Conservation (phyloP, 352 stramenopile genomes). For the Phytophthora melonis region DNA sequence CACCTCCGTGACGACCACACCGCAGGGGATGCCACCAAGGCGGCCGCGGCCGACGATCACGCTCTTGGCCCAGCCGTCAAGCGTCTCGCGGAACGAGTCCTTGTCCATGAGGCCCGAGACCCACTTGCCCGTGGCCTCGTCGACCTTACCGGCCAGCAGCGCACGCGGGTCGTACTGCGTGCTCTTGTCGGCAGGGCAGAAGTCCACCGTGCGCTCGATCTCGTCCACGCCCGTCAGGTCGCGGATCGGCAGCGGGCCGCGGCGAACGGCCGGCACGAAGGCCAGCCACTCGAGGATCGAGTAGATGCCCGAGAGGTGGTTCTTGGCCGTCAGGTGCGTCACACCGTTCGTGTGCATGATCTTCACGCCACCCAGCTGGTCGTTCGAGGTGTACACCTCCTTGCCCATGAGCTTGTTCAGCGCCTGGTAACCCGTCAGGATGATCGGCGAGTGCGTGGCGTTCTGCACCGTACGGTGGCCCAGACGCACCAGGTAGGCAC, state of each 20-base stretch:
- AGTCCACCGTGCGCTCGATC: slow-evolving; percentile 92
- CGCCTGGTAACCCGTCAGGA: slow-evolving; percentile 99
- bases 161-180: slow-evolving; percentile 97
- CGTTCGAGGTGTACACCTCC: slow-evolving; percentile 99
- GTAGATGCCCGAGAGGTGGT: slow-evolving; percentile 97
- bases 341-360: slow-evolving; percentile 99
- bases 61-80: slow-evolving; percentile 99
- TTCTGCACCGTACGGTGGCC: slow-evolving; percentile 99
- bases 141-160: slow-evolving; percentile 90
- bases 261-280: slow-evolving; percentile 96
- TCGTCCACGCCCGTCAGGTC: slow-evolving; percentile 85
- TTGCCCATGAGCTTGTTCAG: slow-evolving; percentile 99
- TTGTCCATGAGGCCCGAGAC: slow-evolving; percentile 98
- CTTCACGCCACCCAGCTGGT: slow-evolving; percentile 99
- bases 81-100: slow-evolving; percentile 98
- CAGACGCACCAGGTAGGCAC: slow-evolving; percentile 99
- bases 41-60: slow-evolving; percentile 98
- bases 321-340: slow-evolving; percentile 96
- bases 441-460: slow-evolving; percentile 96
- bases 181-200: slow-evolving; percentile 91
- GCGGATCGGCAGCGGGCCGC: slow-evolving; percentile 79
- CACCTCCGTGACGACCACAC: slow-evolving; percentile 99
- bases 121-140: slow-evolving; percentile 86
- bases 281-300: slow-evolving; percentile 98
- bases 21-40: slow-evolving; percentile 98